phyloP scores from a whole-genome alignment of 2,329 filamentous ascomycete species.

The Aspergillus eucalypticola region DNA sequence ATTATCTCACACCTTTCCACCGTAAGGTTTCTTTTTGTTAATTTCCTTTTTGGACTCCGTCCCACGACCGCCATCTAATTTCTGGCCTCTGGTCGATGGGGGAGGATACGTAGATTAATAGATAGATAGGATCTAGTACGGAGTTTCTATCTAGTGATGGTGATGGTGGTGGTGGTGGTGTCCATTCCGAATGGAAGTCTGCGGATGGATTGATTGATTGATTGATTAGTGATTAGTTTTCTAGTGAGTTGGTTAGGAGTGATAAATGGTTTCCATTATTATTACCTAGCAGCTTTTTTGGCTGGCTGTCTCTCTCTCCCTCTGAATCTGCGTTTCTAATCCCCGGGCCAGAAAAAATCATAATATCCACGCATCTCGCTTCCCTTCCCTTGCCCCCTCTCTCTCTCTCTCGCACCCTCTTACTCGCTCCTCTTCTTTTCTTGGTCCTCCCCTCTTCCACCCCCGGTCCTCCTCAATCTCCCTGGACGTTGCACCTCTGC shows the following conservation, averaged over 20 bases:
- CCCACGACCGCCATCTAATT: too few relatives aligned
- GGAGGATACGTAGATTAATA: too few relatives aligned
- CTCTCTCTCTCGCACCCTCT: constrained; percentile 9
- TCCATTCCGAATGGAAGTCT: neutral
- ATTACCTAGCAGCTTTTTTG: neutral
- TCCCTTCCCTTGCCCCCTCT: constrained; percentile 16
- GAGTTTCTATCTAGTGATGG: neutral
- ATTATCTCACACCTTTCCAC: neutral
- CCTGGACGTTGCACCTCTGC: constrained; percentile 14
- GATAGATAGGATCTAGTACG: neutral
- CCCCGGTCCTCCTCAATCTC: constrained; percentile 9
- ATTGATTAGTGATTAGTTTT: neutral
- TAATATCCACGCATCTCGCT: constrained; percentile 21
- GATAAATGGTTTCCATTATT: constrained; percentile 16
- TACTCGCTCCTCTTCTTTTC: constrained; percentile 6
- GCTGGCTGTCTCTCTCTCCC: neutral
- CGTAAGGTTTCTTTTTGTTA: neutral
- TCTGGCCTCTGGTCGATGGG: neutral
- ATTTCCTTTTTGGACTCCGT: too few relatives aligned
- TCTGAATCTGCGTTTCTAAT: constrained; percentile 14
- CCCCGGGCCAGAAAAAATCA: constrained; percentile 22
- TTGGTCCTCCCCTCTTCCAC: constrained; percentile 3
- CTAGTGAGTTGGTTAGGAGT: constrained; percentile 2
- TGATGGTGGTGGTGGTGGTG: neutral
- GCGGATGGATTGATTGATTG: neutral